Evolutionary conservation across 1,284 basidiomycete genomes (phyloP).

Genomic region (Somion occarium): DNA sequence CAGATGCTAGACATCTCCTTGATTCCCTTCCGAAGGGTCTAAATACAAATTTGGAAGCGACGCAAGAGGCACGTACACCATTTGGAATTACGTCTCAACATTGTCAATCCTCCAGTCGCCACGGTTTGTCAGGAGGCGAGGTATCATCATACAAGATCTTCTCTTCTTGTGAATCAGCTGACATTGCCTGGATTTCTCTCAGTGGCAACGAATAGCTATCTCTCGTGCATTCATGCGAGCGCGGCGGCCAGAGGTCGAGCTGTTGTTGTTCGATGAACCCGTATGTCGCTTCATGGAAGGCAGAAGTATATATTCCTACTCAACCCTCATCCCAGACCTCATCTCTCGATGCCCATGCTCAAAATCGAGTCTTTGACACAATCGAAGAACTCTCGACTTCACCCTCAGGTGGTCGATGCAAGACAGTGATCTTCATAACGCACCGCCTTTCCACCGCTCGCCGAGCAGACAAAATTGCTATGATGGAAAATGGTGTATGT

Average conservation of each 20-base stretch:
- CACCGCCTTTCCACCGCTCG: slow-evolving; percentile 78
- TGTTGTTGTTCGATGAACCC: slow-evolving; percentile 79
- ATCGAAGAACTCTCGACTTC: slow-evolving; percentile 57
- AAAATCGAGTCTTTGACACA: slow-evolving; percentile 73
- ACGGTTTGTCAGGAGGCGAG: slow-evolving; percentile 76
- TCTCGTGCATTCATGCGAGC: slow-evolving; percentile 82
- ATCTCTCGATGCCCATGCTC: slow-evolving; percentile 75
- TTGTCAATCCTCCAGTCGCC: slow-evolving; percentile 25
- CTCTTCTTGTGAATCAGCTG: slow-evolving; percentile 21
- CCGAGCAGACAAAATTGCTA: slow-evolving; percentile 77
- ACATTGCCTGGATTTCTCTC: no score
- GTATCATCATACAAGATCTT: slow-evolving; percentile 33
- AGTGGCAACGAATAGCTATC: slow-evolving; percentile 85
- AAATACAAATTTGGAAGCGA: slow-evolving; percentile 58
- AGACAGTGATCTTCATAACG: slow-evolving; percentile 81
- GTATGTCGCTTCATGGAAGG: slow-evolving; percentile 40
- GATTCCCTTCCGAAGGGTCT: slow-evolving; percentile 60
- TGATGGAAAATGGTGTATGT: slow-evolving; percentile 79
- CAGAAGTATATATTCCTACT: background rate
- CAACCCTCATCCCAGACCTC: slow-evolving; percentile 50
- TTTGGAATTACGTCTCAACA: slow-evolving; percentile 1
- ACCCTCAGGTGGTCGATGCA: slow-evolving; percentile 48
- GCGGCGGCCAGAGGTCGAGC: slow-evolving; percentile 64
- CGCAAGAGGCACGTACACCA: background rate
- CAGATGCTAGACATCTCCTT: slow-evolving; percentile 61